Percentiles rank a stretch among this genome's conserved stretches.
These are phyloP conservation scores for Alternaria metachromatica DNA, from an alignment of 2,329 filamentous ascomycete genomes.

Conservation along the genomic window DNA sequence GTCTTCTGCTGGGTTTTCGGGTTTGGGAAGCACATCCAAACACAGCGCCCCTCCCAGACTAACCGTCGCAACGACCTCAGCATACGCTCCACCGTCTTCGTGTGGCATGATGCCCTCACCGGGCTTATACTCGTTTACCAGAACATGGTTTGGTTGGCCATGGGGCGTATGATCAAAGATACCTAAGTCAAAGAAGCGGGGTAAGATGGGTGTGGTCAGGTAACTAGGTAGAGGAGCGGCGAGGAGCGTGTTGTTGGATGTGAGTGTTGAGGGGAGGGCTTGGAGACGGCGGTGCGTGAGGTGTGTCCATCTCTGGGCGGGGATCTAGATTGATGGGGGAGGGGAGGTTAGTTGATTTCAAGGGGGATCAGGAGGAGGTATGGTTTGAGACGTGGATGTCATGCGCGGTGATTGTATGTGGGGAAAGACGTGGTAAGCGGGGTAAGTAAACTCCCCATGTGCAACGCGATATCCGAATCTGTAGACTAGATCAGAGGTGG, in stretches of 20 bases:
- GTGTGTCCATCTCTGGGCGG: slow-evolving; percentile 74
- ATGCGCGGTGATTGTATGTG: no score
- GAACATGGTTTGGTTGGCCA: slow-evolving; percentile 80
- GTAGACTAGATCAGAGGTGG: no score
- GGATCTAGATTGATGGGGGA: slow-evolving; percentile 52
- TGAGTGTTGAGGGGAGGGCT: slow-evolving; percentile 85
- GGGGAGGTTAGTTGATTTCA: not conserved
- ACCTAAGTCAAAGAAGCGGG: slow-evolving; percentile 57
- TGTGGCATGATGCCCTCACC: slow-evolving; percentile 97
- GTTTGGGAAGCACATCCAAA: no score
- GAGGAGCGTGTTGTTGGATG: slow-evolving; percentile 73
- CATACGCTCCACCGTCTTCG: slow-evolving; percentile 89
- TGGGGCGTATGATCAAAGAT: slow-evolving; percentile 74
- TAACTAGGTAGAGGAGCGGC: slow-evolving; percentile 76
- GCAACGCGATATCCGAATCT: not conserved
- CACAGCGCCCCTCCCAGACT: slow-evolving; percentile 81
- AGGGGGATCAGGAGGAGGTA: not conserved
- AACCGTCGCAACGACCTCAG: slow-evolving; percentile 87
- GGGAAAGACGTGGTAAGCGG: no score
- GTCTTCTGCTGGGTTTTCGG: no score
- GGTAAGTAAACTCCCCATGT: not conserved
- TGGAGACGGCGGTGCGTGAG: slow-evolving; percentile 90
- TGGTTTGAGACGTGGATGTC: not conserved
- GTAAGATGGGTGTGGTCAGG: slow-evolving; percentile 73
- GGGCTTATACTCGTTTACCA: slow-evolving; percentile 89